A percentile compares a stretch with the other conserved stretches of the same genome.
Conservation (phyloP, 805 yeast species). For the Candida schatavii region DNA sequence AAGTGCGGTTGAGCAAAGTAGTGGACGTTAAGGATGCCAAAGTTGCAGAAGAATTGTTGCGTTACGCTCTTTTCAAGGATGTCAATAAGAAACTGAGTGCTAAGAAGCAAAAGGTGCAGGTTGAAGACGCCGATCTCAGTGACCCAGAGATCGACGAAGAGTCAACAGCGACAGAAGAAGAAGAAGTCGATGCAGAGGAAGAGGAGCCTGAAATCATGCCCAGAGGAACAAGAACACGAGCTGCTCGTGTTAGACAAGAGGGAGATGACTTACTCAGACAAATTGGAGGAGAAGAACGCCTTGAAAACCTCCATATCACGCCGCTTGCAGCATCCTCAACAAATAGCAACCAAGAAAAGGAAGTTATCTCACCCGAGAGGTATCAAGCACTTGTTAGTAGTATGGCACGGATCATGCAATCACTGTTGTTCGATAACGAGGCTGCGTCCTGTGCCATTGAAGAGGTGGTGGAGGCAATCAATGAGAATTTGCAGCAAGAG, state of each 20-base stretch:
- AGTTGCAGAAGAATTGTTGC: slow-evolving; percentile 79
- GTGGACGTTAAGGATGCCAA: slow-evolving; percentile 77
- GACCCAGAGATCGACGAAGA: slow-evolving; percentile 24
- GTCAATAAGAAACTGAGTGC: slow-evolving; percentile 39
- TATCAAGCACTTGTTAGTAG: slow-evolving; percentile 26
- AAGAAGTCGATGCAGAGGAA: slow-evolving; percentile 19
- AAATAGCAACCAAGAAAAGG: slow-evolving; percentile 15
- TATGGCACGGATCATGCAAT: slow-evolving; percentile 30
- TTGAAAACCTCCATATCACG: slow-evolving; percentile 25
- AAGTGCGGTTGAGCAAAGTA: slow-evolving; percentile 77
- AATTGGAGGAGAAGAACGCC: slow-evolving; percentile 2
- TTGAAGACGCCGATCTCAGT: slow-evolving; percentile 4
- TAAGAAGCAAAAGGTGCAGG: slow-evolving; percentile 27
- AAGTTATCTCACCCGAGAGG: slow-evolving; percentile 30
- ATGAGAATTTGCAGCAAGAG: slow-evolving; percentile 37
- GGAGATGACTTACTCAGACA: slow-evolving; percentile 4
- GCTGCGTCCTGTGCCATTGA: slow-evolving; percentile 31
- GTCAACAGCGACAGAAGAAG: slow-evolving; percentile 35
- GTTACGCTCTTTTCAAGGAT: slow-evolving; percentile 85
- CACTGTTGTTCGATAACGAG: slow-evolving; percentile 32
- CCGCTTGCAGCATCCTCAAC: slow-evolving; percentile 25
- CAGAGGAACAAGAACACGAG: slow-evolving; percentile 5
- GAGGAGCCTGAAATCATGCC: slow-evolving; percentile 19
- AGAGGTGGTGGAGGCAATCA: slow-evolving; percentile 28
- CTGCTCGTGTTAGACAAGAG: slow-evolving; percentile 1